phyloP scores from a whole-genome alignment of 2,329 filamentous ascomycete species.

The Scedosporium apiospermum region DNA sequence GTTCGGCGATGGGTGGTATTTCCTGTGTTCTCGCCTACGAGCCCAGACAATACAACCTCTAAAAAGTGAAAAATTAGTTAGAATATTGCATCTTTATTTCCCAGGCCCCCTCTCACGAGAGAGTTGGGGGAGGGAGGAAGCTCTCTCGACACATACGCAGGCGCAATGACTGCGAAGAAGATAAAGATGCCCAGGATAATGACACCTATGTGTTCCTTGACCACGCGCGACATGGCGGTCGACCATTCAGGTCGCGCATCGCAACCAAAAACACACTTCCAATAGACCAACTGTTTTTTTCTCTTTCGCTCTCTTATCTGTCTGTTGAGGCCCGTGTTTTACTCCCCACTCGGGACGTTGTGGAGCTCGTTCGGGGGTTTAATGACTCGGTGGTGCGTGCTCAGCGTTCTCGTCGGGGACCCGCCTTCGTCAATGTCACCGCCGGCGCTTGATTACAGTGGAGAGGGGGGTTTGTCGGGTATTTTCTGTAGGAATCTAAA shows the following conservation, averaged over 20 bases:
- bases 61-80: background rate
- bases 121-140: background rate
- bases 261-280: background rate
- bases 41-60: conserved; percentile 3
- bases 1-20: conserved; percentile 10
- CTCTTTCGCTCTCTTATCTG: background rate
- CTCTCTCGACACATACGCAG: background rate
- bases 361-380: too few relatives aligned
- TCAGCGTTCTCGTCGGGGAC: background rate
- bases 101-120: too few relatives aligned
- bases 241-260: background rate
- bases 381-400: too few relatives aligned
- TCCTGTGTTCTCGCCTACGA: conserved; percentile 8
- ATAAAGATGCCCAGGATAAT: conserved; percentile 6
- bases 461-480: background rate
- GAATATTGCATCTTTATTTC: too few relatives aligned
- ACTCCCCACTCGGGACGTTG: too few relatives aligned
- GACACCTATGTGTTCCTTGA: conserved; percentile 6
- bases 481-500: background rate
- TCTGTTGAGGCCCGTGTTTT: background rate
- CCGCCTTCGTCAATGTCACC: background rate
- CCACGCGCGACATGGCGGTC: conserved; percentile 1
- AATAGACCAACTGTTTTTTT: too few relatives aligned
- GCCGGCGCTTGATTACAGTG: background rate
- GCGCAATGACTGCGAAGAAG: conserved; percentile 3